Percentiles rank a stretch among this genome's conserved stretches.
Conservation (phyloP, 2,329 filamentous ascomycete species). For the Berkeleyomyces basicola region DNA sequence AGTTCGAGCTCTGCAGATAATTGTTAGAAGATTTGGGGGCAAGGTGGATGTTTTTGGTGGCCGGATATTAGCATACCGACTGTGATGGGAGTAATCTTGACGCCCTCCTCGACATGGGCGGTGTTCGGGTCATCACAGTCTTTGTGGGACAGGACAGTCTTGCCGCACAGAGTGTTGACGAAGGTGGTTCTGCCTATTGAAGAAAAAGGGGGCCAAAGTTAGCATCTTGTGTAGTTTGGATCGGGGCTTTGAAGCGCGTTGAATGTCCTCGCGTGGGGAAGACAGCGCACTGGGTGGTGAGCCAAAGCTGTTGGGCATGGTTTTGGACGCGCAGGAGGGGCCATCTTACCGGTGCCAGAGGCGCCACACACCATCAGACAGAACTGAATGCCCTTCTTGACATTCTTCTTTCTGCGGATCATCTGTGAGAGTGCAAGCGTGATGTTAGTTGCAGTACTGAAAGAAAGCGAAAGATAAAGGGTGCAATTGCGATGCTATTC, state of each 20-base stretch:
- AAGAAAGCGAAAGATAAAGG: slow-evolving; percentile 13
- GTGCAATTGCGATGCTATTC: slow-evolving; percentile 2
- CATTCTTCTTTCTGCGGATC: slow-evolving; percentile 99
- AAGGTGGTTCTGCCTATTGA: slow-evolving; percentile 81
- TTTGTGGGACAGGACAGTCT: slow-evolving; percentile 79
- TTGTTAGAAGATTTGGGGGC: slow-evolving; percentile 3
- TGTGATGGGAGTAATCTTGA: slow-evolving; percentile 96
- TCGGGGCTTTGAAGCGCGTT: not conserved
- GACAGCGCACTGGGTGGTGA: not conserved
- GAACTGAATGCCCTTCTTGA: slow-evolving; percentile 99
- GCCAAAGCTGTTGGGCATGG: not conserved
- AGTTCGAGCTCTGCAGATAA: slow-evolving; percentile 60
- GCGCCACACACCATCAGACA: slow-evolving; percentile 99
- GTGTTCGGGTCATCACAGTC: slow-evolving; percentile 79
- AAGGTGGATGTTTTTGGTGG: not conserved
- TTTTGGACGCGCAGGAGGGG: slow-evolving; percentile 12
- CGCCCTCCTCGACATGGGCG: slow-evolving; percentile 87
- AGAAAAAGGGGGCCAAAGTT: slow-evolving; percentile 10
- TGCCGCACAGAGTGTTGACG: slow-evolving; percentile 96
- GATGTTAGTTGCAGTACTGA: slow-evolving; percentile 16
- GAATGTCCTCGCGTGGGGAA: not conserved
- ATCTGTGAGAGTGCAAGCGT: slow-evolving; percentile 46
- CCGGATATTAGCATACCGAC: slow-evolving; percentile 48
- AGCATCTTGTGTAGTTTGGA: not conserved
- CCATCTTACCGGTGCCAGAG: slow-evolving; percentile 76